Base-by-base conservation (phyloP, 2,329 filamentous ascomycete genomes). In the Botrytis paeoniae region DNA sequence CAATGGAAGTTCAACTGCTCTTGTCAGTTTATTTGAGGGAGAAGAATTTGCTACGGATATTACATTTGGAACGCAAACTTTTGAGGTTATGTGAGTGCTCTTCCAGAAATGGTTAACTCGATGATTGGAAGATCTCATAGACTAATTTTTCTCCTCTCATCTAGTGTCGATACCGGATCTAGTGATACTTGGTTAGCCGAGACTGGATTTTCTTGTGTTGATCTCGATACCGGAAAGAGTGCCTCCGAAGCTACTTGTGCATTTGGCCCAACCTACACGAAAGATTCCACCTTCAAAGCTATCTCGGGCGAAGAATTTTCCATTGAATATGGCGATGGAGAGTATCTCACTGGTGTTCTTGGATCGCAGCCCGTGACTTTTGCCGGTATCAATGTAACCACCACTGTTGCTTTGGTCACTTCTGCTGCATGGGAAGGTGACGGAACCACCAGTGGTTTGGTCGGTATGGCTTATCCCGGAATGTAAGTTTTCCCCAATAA, bases 401-500 rank as follows among this genome's bases (percentile, higher is more conserved):
- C 87, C 75, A 81, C 84, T 54, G 80, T 88, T 25, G 86, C 82
- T 2, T 74, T 87, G 35, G 85, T 85, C 8, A 81, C 83, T 59
- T 75, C 78, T 54, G 82, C 84, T 0, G 81, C 81, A 25, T 85
- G 83, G 80, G 77, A 80, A 9, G 85, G 85, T 32, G 84, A 86
- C 72, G 81, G 80, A 2, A 78, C 82, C 35, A 84, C 84, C 1
- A 84, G 82, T 29, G 86, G 87, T 3, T 79, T 88, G 8, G 75
- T 88, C 4, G 87, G 86, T 1, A 80, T 89, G 16, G 85, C 82
- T 1, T 88, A 86, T 76, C 83, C 84, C 16, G 80, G 82, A 35
- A 76, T 87, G 74, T 76, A 72, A 62, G 75, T 5, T 29, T 20
- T 16, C 32, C 18, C n/a, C 43, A 22, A 3, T 3, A 41, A 20